Base-by-base conservation (phyloP, 805 yeast species). In the Debaryomyces maramus region DNA sequence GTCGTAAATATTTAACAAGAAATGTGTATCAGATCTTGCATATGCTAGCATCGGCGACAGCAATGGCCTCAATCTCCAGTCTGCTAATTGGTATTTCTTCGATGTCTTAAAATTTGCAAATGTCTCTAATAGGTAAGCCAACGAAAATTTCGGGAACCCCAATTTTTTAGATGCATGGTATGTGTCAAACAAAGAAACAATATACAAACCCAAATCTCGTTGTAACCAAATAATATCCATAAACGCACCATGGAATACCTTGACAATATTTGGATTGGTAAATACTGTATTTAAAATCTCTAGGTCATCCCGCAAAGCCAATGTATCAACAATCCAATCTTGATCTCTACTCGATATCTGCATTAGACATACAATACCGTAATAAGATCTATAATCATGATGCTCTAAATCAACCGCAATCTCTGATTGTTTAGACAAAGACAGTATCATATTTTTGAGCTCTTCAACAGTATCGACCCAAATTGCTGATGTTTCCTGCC, bases 151-250 rank as follows among this genome's bases (percentile, higher is more conserved):
- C 5, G 95, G 88, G 43, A 89, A 75, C 0, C 86, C 86, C n/a
- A 93, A 67, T 11, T 77, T 79, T 45, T 78, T 80, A 0, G 96
- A 80, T 0, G 99, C 99, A 64, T 84, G 90, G 59, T 76, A 91
- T 0, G 99, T 93, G 61, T 93, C 99, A 60, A 93, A 91, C 20
- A 93, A 63, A 32, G 90, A 77, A 4, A 93, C 99, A 5, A 93
- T 67, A 53, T 93, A 93, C 7, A 93, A 61, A 0, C 99, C 99
- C 40, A 93, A 72, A 56, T 93, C 99, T 47, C 98, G 73, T 66
- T 93, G 99, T 24, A 93, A 70, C 99, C 99, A 93, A 32, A 88
- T 82, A 3, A 93, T 85, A 70, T 93, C 99, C 96, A 88, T 89
- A 51, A 80, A 83, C 0, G 99, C 96, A 45, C 99, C 99, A 60